Percentiles rank a stretch among this genome's conserved stretches.
Evolutionary conservation across 2,329 filamentous ascomycete genomes (phyloP).

Genomic region (Chaetomiaceae sp.): DNA sequence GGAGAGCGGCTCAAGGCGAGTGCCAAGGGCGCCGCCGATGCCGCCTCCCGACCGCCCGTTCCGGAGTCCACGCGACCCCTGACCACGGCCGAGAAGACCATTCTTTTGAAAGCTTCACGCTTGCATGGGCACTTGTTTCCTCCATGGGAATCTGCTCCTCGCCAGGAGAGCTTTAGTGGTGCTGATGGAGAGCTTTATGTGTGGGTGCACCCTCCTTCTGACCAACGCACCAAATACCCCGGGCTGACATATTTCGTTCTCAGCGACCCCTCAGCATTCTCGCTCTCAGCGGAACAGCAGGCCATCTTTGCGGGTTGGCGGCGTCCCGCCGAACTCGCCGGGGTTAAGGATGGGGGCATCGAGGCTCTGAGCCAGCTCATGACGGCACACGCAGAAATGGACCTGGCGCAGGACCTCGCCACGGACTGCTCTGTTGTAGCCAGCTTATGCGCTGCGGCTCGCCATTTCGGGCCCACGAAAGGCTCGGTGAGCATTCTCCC

Average conservation of each 20-base stretch:
- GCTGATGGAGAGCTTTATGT: constrained; percentile 28
- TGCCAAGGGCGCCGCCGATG: constrained; percentile 13
- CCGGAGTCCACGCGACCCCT: constrained; percentile 48
- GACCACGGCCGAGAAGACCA: constrained; percentile 67
- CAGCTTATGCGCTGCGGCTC: constrained; percentile 79
- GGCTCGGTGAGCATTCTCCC: constrained; percentile 50
- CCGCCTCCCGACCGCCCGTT: constrained; percentile 18
- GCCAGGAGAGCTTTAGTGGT: constrained; percentile 56
- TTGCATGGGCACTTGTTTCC: constrained; percentile 81
- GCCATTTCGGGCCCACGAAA: constrained; percentile 64
- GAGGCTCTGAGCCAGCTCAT: constrained; percentile 25
- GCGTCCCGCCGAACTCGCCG: constrained; percentile 65
- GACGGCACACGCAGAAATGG: constrained; percentile 52
- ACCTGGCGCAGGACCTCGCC: constrained; percentile 91
- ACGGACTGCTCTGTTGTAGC: constrained; percentile 97
- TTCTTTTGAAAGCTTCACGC: constrained; percentile 71
- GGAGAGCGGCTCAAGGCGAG: constrained; percentile 70
- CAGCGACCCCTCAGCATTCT: constrained; percentile 66
- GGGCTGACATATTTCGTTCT: constrained; percentile 7
- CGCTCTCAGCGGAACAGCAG: constrained; percentile 69
- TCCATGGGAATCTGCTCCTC: constrained; percentile 69
- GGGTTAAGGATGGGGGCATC: constrained; percentile 16
- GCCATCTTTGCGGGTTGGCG: constrained; percentile 82
- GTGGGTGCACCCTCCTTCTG: no score
- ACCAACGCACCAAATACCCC: background rate